phyloP scores from a whole-genome alignment of 2,329 filamentous ascomycete genomes.

The Aspergillus oerlinghausenensis region DNA sequence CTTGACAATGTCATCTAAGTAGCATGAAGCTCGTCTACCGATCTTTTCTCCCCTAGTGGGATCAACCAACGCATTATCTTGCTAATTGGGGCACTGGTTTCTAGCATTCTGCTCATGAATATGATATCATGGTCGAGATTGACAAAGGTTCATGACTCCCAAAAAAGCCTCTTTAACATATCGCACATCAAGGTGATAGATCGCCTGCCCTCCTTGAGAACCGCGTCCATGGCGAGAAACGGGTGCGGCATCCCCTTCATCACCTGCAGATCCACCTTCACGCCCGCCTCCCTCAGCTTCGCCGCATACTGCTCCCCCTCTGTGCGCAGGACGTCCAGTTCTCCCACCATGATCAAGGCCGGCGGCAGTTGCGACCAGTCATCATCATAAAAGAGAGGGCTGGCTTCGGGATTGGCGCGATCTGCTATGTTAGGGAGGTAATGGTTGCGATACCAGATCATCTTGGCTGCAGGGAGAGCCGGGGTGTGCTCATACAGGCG shows the following conservation, averaged over 20 bases:
- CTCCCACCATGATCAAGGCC: constrained; percentile 51
- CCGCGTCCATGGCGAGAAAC: constrained; percentile 56
- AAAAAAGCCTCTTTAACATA: constrained; percentile 28
- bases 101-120: not conserved
- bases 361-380: constrained; percentile 49
- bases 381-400: constrained; percentile 48
- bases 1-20: not conserved
- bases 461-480: constrained; percentile 53
- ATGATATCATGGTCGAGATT: not conserved
- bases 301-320: constrained; percentile 52
- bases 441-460: constrained; percentile 58
- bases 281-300: constrained; percentile 46
- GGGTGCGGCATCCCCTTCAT: constrained; percentile 56
- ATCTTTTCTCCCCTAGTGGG: not conserved
- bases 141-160: constrained; percentile 10
- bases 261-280: constrained; percentile 45
- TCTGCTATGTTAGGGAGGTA: constrained; percentile 49
- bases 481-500: constrained; percentile 48
- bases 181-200: constrained; percentile 48
- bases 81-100: not conserved
- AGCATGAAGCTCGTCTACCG: not conserved
- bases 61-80: not conserved
- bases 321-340: constrained; percentile 52
- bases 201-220: constrained; percentile 47
- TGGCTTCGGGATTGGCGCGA: constrained; percentile 51